Evolutionary conservation across 129 eudicot species (phyloP), one percentile per base, ranked within the genome.

Genomic region (Flaveria ramosissima): DNA sequence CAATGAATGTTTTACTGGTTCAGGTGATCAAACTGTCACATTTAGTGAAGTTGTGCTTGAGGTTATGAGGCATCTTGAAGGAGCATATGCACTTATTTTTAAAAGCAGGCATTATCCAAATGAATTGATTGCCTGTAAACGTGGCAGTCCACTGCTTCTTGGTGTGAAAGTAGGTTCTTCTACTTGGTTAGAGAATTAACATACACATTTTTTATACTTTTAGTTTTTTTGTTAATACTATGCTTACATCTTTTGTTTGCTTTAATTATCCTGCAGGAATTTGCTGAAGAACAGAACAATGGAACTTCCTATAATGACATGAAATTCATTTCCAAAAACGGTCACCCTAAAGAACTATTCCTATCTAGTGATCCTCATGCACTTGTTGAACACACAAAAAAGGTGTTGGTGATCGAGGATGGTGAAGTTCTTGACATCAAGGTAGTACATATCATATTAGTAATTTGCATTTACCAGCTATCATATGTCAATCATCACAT

Each of bases 31-130:
- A 72, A 84, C 78, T 77, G 89, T 93, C 32, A 86, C 95, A 53
- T 93, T 93, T 77, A 86, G 88, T 81, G 88, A 93, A 84, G 92
- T 93, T 77, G 98, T 93, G 76, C 89, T 93, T 62, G 98, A 93
- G 84, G 97, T 93, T 77, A 88, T 93, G 95, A 78, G 96, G 83
- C 95, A 93, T 82, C 97, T 93, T 78, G 98, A 93, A 83, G 98
- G 98, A 76, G 98, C 98, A 27, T 93, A 93, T 90, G 98, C 98
- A 27, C 97, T 93, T 46, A 85, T 90, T 55, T 93, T 93, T 30
- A 93, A 93, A 82, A 93, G 98, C 83, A 82, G 87, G 68, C 98
- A 88, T 71, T 93, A 90, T 77, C 98, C 98, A 72, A 93, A 93
- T 81, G 98, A 93, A 82, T 84, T 93, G 88, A 79, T 93, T 80